Evolutionary conservation across 495 filamentous ascomycete genomes (phyloP).

Genomic region (Aspergillus steynii): DNA sequence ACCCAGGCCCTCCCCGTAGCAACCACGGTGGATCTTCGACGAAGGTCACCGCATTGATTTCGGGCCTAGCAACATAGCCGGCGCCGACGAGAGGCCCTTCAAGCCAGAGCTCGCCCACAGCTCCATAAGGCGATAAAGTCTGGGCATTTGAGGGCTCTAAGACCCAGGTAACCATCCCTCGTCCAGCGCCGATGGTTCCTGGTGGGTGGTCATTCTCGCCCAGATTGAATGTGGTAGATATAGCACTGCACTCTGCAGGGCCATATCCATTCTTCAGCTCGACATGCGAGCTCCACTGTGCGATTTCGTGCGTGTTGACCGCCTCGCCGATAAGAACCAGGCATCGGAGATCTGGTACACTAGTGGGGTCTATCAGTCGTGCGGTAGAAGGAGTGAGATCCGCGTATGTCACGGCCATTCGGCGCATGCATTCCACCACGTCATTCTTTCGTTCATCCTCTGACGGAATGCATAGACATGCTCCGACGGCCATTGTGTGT

Average conservation of each 20-base stretch:
- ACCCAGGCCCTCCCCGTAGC: neutral
- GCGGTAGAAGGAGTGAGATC: slow-evolving; percentile 54
- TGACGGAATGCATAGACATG: slow-evolving; percentile 16
- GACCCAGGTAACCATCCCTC: slow-evolving; percentile 47
- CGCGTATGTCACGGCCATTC: slow-evolving; percentile 17
- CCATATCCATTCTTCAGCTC: slow-evolving; percentile 4
- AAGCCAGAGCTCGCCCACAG: slow-evolving; percentile 60
- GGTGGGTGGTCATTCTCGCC: slow-evolving; percentile 2
- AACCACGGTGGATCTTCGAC: slow-evolving; percentile 53
- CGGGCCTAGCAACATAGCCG: slow-evolving; percentile 50
- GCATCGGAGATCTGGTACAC: slow-evolving; percentile 38
- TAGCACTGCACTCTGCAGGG: slow-evolving; percentile 32
- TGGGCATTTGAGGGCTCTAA: slow-evolving; percentile 53
- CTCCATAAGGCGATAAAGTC: slow-evolving; percentile 52
- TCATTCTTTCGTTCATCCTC: neutral
- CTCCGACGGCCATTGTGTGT: slow-evolving; percentile 7
- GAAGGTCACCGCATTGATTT: slow-evolving; percentile 44
- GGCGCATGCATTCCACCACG: slow-evolving; percentile 10
- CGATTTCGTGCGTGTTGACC: slow-evolving; percentile 2
- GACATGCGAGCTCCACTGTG: slow-evolving; percentile 5
- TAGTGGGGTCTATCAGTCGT: slow-evolving; percentile 41
- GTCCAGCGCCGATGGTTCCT: slow-evolving; percentile 23
- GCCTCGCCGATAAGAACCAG: slow-evolving; percentile 42
- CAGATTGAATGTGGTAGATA: slow-evolving; percentile 26
- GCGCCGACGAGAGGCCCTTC: slow-evolving; percentile 56